Percentiles rank a stretch among this genome's conserved stretches.
phyloP scores from a whole-genome alignment of 208 protist genomes.

The Trypanosoma theileri region DNA sequence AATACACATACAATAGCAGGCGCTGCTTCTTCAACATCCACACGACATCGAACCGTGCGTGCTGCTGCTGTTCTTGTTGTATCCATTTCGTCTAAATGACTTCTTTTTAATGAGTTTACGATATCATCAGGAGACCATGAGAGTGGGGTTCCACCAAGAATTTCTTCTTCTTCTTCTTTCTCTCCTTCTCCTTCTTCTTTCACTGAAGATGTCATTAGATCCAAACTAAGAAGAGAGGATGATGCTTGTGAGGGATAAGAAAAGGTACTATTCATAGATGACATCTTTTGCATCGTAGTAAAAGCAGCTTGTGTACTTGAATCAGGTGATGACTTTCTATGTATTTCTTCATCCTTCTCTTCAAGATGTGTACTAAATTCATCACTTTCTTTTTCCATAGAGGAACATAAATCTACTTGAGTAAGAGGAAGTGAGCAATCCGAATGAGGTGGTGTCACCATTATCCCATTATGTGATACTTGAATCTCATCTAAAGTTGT shows the following conservation, averaged over 20 bases:
- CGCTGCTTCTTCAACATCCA: conserved; percentile 2
- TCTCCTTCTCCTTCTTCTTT: background rate
- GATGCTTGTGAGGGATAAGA: background rate
- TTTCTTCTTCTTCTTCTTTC: background rate
- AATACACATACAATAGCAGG: conserved; percentile 13
- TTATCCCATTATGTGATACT: background rate
- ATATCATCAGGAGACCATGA: conserved; percentile 1
- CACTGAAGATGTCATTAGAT: background rate
- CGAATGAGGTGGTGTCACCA: conserved; percentile 9
- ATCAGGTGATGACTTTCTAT: background rate
- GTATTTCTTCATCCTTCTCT: background rate
- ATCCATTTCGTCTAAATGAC: background rate
- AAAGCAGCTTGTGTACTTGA: background rate
- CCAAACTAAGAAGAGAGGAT: background rate
- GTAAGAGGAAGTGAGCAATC: conserved; percentile 19
- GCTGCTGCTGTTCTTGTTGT: background rate
- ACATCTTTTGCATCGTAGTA: background rate
- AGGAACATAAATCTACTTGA: conserved; percentile 5
- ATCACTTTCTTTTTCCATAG: background rate
- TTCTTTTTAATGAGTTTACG: background rate
- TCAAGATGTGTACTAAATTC: background rate
- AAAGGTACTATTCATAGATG: background rate
- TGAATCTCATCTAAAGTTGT: conserved; percentile 2
- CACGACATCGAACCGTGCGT: background rate
- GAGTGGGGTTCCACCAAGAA: conserved; percentile 5